Evolutionary conservation across 1,284 basidiomycete species (phyloP), one percentile per base, ranked within the genome.

Genomic region (Grifola frondosa): DNA sequence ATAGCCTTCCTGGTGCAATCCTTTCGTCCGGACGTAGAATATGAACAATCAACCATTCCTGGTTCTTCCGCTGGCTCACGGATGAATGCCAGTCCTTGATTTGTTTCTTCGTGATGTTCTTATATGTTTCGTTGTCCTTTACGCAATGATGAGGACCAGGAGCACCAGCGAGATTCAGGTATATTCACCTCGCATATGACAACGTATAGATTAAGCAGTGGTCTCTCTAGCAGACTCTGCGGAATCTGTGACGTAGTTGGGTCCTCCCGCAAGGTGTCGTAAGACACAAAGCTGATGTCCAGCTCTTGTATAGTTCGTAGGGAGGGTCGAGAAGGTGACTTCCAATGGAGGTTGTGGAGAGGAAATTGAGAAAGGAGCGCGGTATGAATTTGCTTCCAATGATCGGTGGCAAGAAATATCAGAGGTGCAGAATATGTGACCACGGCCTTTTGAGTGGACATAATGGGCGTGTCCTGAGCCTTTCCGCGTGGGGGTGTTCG

Each of bases 281-380:
- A 72, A 16, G 84, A 69, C 9, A 86, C 73, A 25, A 97, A 69
- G 30, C 80, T 74, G 40, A 96, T 77, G 44, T 86, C 76, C n/a
- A 96, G 75, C 52, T 90, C 84, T 59, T 93, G 91, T 36, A 97
- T 91, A 2, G 91, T 95, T 47, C 89, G 76, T 30, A 93, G 73
- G 5, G 80, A 80, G 3, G 85, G 76, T 39, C 83, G 74, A 4
- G 81, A 77, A 5, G 68, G 57, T 21, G 88, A 78, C 63, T 88
- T 94, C 94, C 95, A 97, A 64, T 96, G 90, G 16, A 97, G 75
- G 65, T 87, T 94, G 40, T 86, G 82, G 38, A 97, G 71, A 0
- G 94, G 94, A 10, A 96, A 69, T 56, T 94, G 92, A 1, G 77
- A 75, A 21, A 71, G 68, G 40, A 91, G 70, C 4, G 82, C 82